Evolutionary conservation across 805 yeast genomes (phyloP), one percentile per base, ranked within the genome.

Genomic region (Teunomyces aglyptinius): DNA sequence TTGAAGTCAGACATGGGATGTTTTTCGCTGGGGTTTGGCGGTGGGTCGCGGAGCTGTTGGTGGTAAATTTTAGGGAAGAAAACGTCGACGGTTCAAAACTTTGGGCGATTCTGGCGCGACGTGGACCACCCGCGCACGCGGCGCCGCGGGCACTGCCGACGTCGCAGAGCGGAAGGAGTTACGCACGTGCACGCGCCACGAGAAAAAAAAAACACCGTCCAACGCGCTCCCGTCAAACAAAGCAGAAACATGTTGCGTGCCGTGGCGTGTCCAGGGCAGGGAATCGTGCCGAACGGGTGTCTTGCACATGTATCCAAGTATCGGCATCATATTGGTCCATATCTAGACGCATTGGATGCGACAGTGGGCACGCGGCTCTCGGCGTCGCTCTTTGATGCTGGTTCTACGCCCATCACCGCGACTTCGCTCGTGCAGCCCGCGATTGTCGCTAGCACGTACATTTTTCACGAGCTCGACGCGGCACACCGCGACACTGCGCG

Each of bases 341-440:
- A 26, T 11, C 49, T 60, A 6, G 56, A 59, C 2, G 39, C 41
- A 5, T 49, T 60, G 10, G 63, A 65, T 40, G 61, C 52, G 4
- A 49, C 63, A 0, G 47, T 68, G 8, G 33, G 10, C 63, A 65
- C 43, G 61, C 53, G 3, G 47, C 63, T 1, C 46, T 68, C 16
- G 49, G 54, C 4, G 54, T 49, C 18, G 49, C 33, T 31, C 16
- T 15, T 31, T 57, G 11, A 64, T 67, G 45, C 41, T 36, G 29
- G 38, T 13, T n/a, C 41, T 22, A 19, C 45, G 46, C 22, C 43
- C 31, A 22, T 34, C 31, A 15, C 39, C 34, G 12, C 19, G 24
- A 77, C 82, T 0, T 61, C 71, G 35, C 55, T 74, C 53, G 82
- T 82, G 18, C 85, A 80, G 64, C 83, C 83, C 3, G 75, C 82